Evolutionary conservation across 768 basidiomycete species (phyloP).

Genomic region (Thelephora aurantiotincta): DNA sequence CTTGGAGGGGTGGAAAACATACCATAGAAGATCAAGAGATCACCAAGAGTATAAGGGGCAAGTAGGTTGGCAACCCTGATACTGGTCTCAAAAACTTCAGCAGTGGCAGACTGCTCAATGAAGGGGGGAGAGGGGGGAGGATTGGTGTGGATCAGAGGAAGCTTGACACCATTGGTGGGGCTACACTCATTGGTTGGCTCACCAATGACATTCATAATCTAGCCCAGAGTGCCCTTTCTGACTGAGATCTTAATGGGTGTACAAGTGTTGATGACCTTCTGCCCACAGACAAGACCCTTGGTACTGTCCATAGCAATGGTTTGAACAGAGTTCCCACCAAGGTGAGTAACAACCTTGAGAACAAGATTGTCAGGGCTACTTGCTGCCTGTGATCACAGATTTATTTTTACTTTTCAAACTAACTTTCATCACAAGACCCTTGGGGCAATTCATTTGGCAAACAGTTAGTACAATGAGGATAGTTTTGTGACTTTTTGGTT

Average conservation of each 20-base stretch:
- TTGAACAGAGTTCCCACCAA: constrained; percentile 98
- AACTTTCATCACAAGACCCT: too few relatives aligned
- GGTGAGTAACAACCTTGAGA: constrained; percentile 95
- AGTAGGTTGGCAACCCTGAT: constrained; percentile 99
- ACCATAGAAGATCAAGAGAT: constrained; percentile 99
- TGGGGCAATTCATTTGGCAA: too few relatives aligned
- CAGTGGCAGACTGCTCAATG: constrained; percentile 97
- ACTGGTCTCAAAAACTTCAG: constrained; percentile 98
- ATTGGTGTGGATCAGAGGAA: constrained; percentile 90
- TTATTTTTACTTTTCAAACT: too few relatives aligned
- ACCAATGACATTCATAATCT: constrained; percentile 99
- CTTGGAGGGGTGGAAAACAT: constrained; percentile 12
- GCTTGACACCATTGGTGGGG: constrained; percentile 91
- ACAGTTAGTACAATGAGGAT: too few relatives aligned
- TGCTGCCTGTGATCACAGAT: too few relatives aligned
- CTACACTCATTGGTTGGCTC: constrained; percentile 99
- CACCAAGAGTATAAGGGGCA: constrained; percentile 99
- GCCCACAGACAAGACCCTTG: constrained; percentile 98
- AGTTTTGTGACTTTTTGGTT: too few relatives aligned
- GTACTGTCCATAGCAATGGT: constrained; percentile 99
- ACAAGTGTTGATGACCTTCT: constrained; percentile 94
- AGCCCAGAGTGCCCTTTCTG: constrained; percentile 85
- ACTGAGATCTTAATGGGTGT: constrained; percentile 95
- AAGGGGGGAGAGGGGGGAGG: constrained; percentile 95
- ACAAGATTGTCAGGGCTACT: too few relatives aligned